phyloP scores from a whole-genome alignment of 805 yeast genomes.

The Starmera dryadoides region DNA sequence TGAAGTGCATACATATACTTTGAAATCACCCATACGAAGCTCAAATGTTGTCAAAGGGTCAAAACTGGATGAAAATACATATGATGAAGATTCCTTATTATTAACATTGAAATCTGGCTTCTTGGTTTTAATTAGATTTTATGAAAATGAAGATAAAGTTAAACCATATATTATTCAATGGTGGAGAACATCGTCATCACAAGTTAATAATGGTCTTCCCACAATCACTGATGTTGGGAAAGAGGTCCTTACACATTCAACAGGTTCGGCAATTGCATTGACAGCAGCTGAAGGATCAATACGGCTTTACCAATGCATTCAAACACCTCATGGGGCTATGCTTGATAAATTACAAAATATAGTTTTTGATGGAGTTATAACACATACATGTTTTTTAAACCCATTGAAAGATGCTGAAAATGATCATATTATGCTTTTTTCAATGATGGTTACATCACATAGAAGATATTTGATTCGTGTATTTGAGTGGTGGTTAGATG shows the following conservation, averaged over 20 bases:
- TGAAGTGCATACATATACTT: conserved; percentile 5
- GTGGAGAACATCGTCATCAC: conserved; percentile 29
- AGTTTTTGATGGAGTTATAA: conserved; percentile 31
- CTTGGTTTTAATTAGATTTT: conserved; percentile 31
- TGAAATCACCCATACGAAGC: conserved; percentile 11
- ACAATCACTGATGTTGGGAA: conserved; percentile 17
- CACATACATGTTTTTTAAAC: conserved; percentile 36
- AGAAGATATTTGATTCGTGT: conserved; percentile 30
- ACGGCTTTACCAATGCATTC: conserved; percentile 29
- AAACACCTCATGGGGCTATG: conserved; percentile 30
- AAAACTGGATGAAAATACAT: conserved; percentile 1
- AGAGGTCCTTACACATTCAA: conserved; percentile 26
- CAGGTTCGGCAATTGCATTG: conserved; percentile 33
- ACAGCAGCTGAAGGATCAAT: conserved; percentile 29
- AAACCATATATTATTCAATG: conserved; percentile 41
- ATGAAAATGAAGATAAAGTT: conserved; percentile 8
- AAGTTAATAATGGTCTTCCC: conserved; percentile 9
- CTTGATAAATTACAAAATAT: conserved; percentile 32
- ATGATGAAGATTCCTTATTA: conserved; percentile 30
- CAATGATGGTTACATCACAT: conserved; percentile 28
- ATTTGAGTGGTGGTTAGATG: conserved; percentile 34
- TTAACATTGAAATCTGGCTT: conserved; percentile 32
- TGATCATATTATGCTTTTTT: conserved; percentile 27
- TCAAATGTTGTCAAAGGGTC: conserved; percentile 12
- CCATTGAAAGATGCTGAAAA: conserved; percentile 20